Conservation (phyloP, 768 basidiomycete species). For the Psilocybe cubensis region DNA sequence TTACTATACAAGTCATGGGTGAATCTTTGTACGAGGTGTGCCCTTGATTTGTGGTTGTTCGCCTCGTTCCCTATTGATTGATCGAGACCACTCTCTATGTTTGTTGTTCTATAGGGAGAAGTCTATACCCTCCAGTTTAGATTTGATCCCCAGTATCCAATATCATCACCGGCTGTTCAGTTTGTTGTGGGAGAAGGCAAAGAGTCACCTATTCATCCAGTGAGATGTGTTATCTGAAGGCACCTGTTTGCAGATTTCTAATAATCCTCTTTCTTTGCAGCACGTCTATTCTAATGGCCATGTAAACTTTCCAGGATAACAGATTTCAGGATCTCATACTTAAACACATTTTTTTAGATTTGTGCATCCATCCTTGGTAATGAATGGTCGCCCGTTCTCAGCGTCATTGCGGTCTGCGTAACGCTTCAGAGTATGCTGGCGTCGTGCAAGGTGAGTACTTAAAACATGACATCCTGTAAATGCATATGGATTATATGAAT, state of each 20-base stretch:
- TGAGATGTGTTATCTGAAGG: slow-evolving; percentile 37
- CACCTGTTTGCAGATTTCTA: not conserved
- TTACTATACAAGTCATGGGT: slow-evolving; percentile 84
- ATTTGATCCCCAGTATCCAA: slow-evolving; percentile 83
- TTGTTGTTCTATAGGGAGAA: slow-evolving; percentile 63
- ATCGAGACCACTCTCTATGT: not conserved
- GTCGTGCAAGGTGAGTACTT: slow-evolving; percentile 73
- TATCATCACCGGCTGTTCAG: slow-evolving; percentile 85
- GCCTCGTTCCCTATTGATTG: not conserved
- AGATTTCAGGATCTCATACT: not conserved
- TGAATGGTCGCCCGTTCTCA: slow-evolving; percentile 91
- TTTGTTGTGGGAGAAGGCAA: slow-evolving; percentile 71
- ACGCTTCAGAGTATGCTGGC: slow-evolving; percentile 93
- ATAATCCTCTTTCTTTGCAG: slow-evolving; percentile 37
- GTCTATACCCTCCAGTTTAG: slow-evolving; percentile 79
- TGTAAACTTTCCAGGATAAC: slow-evolving; percentile 42
- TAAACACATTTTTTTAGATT: slow-evolving; percentile 50
- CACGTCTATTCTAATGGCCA: slow-evolving; percentile 90
- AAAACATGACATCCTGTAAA: not conserved
- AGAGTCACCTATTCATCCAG: slow-evolving; percentile 80
- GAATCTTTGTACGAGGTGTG: slow-evolving; percentile 77
- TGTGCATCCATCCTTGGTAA: slow-evolving; percentile 89
- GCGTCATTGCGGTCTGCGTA: slow-evolving; percentile 79
- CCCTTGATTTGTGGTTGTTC: not conserved
- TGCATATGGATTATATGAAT: not conserved